phyloP scores from a whole-genome alignment of 306 rosid genomes.

The Fragaria iinumae region DNA sequence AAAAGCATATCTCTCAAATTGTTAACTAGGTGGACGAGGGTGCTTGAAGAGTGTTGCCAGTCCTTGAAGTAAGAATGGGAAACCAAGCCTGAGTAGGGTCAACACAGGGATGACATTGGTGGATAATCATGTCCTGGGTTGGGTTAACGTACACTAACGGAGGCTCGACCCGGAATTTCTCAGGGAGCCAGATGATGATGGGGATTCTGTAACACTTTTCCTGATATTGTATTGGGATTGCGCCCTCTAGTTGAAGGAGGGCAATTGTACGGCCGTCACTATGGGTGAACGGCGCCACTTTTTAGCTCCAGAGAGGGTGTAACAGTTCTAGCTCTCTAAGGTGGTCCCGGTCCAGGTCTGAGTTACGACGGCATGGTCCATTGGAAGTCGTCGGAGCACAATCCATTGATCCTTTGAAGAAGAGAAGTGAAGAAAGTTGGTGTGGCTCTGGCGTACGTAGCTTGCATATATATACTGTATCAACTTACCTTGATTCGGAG shows the following conservation, averaged over 20 bases:
- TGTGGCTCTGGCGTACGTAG: no score
- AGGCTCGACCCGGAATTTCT: slow-evolving; percentile 83
- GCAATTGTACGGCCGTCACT: slow-evolving; percentile 90
- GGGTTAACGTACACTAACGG: slow-evolving; percentile 90
- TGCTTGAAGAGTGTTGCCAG: no score
- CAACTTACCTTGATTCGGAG: no score
- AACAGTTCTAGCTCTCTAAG: neutral
- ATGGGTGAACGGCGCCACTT: slow-evolving; percentile 26
- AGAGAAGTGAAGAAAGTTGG: no score
- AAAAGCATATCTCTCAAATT: no score
- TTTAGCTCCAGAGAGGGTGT: slow-evolving; percentile 25
- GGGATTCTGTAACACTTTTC: slow-evolving; percentile 79
- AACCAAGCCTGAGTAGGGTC: slow-evolving; percentile 75
- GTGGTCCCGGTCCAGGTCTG: no score
- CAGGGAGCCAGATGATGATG: slow-evolving; percentile 80
- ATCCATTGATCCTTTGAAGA: no score
- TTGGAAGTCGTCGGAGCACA: no score
- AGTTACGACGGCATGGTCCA: no score
- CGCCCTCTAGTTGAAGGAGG: slow-evolving; percentile 82
- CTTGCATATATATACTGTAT: no score
- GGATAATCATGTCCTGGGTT: slow-evolving; percentile 88
- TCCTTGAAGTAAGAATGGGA: no score
- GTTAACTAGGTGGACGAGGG: no score
- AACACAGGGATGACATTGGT: slow-evolving; percentile 73
- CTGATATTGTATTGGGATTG: slow-evolving; percentile 72